A percentile compares a stretch with the other conserved stretches of the same genome.
Conservation (phyloP, 768 basidiomycete genomes). For the Rhizopogon salebrosus region DNA sequence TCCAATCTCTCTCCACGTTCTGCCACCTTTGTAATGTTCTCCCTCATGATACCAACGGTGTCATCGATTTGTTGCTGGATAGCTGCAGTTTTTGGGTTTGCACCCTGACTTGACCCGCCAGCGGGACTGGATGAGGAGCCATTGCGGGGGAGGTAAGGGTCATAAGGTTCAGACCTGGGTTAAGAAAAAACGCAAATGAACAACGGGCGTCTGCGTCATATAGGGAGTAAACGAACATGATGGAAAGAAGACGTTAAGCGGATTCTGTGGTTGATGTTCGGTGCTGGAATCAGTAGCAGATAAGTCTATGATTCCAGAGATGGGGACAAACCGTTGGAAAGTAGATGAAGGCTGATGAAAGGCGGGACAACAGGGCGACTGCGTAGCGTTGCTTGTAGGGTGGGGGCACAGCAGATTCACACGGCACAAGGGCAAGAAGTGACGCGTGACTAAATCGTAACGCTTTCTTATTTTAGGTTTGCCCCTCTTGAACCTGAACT, state of each 20-base stretch:
- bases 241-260: neutral
- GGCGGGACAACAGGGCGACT: slow-evolving; percentile 16
- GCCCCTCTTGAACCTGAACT: neutral
- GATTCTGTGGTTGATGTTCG: neutral
- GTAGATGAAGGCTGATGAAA: slow-evolving; percentile 13
- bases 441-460: slow-evolving; percentile 15
- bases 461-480: neutral
- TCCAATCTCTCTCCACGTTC: slow-evolving; percentile 94
- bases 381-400: slow-evolving; percentile 12
- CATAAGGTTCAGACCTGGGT: slow-evolving; percentile 93
- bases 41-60: slow-evolving; percentile 96
- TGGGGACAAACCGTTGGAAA: slow-evolving; percentile 15
- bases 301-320: neutral
- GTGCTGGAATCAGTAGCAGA: neutral
- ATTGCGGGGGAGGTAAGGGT: slow-evolving; percentile 92
- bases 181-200: slow-evolving; percentile 5
- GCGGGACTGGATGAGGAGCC: slow-evolving; percentile 54
- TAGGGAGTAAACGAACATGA: slow-evolving; percentile 22
- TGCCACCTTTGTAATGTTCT: slow-evolving; percentile 94
- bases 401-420: slow-evolving; percentile 11
- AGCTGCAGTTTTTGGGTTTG: slow-evolving; percentile 84
- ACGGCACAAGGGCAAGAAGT: slow-evolving; percentile 1
- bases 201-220: neutral
- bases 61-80: slow-evolving; percentile 98
- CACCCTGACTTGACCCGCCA: slow-evolving; percentile 42